Evolutionary conservation across 768 basidiomycete species (phyloP).

Genomic region (Amyloporia xantha): DNA sequence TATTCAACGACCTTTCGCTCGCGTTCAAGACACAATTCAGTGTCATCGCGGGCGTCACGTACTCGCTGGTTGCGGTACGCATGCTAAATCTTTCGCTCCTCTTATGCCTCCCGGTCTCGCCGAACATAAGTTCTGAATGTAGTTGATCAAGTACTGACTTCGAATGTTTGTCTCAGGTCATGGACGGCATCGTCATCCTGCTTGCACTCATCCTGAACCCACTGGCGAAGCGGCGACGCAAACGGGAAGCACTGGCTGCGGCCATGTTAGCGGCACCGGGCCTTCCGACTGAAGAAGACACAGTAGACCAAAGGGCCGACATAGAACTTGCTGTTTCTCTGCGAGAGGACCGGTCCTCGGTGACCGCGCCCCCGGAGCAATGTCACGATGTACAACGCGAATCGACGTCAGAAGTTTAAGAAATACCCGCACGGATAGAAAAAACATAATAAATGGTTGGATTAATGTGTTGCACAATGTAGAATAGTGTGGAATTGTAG

Average conservation of each 20-base stretch:
- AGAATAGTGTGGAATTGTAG: too few relatives aligned
- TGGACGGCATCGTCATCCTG: slow-evolving; percentile 57
- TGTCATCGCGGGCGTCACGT: slow-evolving; percentile 53
- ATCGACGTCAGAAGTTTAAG: too few relatives aligned
- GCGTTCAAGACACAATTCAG: slow-evolving; percentile 60
- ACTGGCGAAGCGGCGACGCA: slow-evolving; percentile 34
- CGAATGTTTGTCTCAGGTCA: slow-evolving; percentile 31
- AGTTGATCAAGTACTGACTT: not conserved
- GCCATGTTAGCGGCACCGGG: not conserved
- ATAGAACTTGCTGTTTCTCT: not conserved
- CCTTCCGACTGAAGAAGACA: not conserved
- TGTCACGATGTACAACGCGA: too few relatives aligned
- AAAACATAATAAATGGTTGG: too few relatives aligned
- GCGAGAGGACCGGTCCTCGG: not conserved
- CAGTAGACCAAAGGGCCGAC: not conserved
- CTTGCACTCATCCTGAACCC: slow-evolving; percentile 65
- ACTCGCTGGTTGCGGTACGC: slow-evolving; percentile 52
- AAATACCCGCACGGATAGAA: too few relatives aligned
- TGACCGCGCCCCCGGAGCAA: too few relatives aligned
- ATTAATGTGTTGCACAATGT: too few relatives aligned
- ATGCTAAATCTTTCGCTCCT: not conserved
- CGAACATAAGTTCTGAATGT: too few relatives aligned
- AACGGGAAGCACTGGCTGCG: slow-evolving; percentile 10
- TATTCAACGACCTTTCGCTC: slow-evolving; percentile 68
- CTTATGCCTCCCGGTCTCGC: slow-evolving; percentile 1